Evolutionary conservation across 2,329 filamentous ascomycete species (phyloP).

Genomic region (Lecanosticta acicola): DNA sequence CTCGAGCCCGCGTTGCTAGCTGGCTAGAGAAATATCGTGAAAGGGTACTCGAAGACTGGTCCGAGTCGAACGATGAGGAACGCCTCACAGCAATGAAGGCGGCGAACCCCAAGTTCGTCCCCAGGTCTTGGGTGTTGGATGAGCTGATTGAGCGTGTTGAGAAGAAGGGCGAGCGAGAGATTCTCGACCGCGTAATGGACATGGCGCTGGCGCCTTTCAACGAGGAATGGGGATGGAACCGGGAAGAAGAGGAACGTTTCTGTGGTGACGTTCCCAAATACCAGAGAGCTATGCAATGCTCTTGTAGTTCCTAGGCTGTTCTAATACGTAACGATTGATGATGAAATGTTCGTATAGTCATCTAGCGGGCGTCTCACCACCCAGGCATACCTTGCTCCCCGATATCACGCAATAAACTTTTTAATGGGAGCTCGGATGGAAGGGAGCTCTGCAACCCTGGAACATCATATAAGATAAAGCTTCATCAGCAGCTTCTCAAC

Average conservation of each 20-base stretch:
- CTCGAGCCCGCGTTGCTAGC: constrained; percentile 59
- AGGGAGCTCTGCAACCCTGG: too few relatives aligned
- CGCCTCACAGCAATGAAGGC: constrained; percentile 70
- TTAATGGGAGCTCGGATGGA: too few relatives aligned
- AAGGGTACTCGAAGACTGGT: constrained; percentile 72
- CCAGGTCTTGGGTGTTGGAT: constrained; percentile 85
- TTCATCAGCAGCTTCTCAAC: too few relatives aligned
- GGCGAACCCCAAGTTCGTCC: constrained; percentile 90
- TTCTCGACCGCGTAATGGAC: constrained; percentile 71
- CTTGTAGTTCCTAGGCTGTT: constrained; percentile 72
- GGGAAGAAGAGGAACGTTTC: constrained; percentile 73
- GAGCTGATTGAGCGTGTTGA: constrained; percentile 88
- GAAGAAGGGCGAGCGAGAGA: constrained; percentile 71
- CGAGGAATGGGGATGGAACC: constrained; percentile 64
- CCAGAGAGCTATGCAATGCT: constrained; percentile 83
- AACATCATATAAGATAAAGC: too few relatives aligned
- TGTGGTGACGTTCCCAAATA: constrained; percentile 76
- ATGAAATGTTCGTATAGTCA: too few relatives aligned
- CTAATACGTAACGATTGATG: background rate
- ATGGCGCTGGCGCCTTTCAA: constrained; percentile 81
- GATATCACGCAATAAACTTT: too few relatives aligned
- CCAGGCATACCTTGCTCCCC: too few relatives aligned
- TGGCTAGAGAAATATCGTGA: constrained; percentile 79
- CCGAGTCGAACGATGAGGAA: constrained; percentile 47
- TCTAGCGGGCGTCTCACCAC: too few relatives aligned